Evolutionary conservation across 2,329 filamentous ascomycete genomes (phyloP).

Genomic region (Cordyceps militaris): DNA sequence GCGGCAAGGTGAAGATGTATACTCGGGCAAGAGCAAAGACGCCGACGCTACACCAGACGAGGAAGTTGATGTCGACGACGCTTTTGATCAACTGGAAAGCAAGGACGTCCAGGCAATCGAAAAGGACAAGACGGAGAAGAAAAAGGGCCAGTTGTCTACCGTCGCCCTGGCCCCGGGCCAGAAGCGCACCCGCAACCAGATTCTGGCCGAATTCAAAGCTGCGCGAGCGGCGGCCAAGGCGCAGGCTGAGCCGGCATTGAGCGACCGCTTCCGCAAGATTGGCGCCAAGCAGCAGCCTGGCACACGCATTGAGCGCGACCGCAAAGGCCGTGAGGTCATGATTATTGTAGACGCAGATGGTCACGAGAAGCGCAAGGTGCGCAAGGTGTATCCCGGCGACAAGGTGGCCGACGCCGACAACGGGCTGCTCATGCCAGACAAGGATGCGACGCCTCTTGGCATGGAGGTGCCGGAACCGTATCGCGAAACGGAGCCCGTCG

Average conservation of each 20-base stretch:
- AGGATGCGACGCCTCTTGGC: slow-evolving; percentile 50
- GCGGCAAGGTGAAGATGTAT: slow-evolving; percentile 62
- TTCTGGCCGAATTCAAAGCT: slow-evolving; percentile 60
- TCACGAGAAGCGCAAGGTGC: slow-evolving; percentile 57
- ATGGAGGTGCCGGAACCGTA: slow-evolving; percentile 60
- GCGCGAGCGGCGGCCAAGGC: slow-evolving; percentile 53
- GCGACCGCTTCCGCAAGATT: slow-evolving; percentile 59
- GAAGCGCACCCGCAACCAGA: slow-evolving; percentile 59
- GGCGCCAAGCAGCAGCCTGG: slow-evolving; percentile 46
- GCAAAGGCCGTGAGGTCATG: slow-evolving; percentile 54
- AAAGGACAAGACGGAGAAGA: slow-evolving; percentile 45
- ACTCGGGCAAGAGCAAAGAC: slow-evolving; percentile 28
- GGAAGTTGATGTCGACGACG: slow-evolving; percentile 50
- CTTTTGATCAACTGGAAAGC: slow-evolving; percentile 52
- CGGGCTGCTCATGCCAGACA: slow-evolving; percentile 46
- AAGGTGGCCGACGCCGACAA: slow-evolving; percentile 29
- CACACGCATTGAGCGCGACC: slow-evolving; percentile 54
- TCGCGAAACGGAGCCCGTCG: slow-evolving; percentile 36
- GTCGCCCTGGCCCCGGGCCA: slow-evolving; percentile 45
- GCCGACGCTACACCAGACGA: slow-evolving; percentile 21
- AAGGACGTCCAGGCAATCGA: slow-evolving; percentile 46
- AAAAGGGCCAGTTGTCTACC: slow-evolving; percentile 55
- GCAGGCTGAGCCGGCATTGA: slow-evolving; percentile 43
- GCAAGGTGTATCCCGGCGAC: slow-evolving; percentile 40
- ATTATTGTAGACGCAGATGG: slow-evolving; percentile 61